phyloP scores from a whole-genome alignment of 106 monocot species.

The Dioscorea dumetorum region DNA sequence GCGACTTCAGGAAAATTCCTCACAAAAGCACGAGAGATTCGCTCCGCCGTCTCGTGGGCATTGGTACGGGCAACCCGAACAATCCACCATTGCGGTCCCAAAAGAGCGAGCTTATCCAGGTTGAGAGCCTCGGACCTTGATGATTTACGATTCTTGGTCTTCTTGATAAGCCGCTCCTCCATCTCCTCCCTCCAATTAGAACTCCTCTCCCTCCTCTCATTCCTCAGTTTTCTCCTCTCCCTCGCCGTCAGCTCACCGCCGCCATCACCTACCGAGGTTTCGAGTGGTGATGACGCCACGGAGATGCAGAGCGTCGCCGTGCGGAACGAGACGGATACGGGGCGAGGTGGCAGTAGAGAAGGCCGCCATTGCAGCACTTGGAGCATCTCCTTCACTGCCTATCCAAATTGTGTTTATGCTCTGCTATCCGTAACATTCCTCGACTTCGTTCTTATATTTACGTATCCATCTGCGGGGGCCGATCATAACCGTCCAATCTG shows the following conservation, averaged over 20 bases:
- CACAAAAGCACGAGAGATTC: slow-evolving; percentile 39
- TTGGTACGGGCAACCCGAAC: slow-evolving; percentile 53
- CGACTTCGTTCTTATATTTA: too few relatives aligned
- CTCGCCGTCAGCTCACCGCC: slow-evolving; percentile 38
- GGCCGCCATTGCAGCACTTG: neutral
- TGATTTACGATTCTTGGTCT: slow-evolving; percentile 57
- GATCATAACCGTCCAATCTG: too few relatives aligned
- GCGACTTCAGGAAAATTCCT: slow-evolving; percentile 39
- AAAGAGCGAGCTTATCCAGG: slow-evolving; percentile 61
- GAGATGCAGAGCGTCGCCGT: neutral
- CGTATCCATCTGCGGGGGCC: too few relatives aligned
- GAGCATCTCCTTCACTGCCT: neutral
- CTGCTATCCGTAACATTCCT: too few relatives aligned
- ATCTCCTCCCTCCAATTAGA: slow-evolving; percentile 70
- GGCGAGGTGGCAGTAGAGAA: neutral
- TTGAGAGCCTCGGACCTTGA: slow-evolving; percentile 78
- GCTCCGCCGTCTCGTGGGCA: slow-evolving; percentile 49
- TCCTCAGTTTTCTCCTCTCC: slow-evolving; percentile 69
- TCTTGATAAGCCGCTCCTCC: slow-evolving; percentile 59
- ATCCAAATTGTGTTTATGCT: neutral
- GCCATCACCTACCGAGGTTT: slow-evolving; percentile 1
- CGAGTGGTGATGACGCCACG: neutral
- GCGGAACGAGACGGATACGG: neutral
- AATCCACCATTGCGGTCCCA: slow-evolving; percentile 86
- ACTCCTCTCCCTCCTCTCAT: slow-evolving; percentile 42